Conservation (phyloP, 2,329 filamentous ascomycete genomes). For the Ophiostoma himal-ulmi region DNA sequence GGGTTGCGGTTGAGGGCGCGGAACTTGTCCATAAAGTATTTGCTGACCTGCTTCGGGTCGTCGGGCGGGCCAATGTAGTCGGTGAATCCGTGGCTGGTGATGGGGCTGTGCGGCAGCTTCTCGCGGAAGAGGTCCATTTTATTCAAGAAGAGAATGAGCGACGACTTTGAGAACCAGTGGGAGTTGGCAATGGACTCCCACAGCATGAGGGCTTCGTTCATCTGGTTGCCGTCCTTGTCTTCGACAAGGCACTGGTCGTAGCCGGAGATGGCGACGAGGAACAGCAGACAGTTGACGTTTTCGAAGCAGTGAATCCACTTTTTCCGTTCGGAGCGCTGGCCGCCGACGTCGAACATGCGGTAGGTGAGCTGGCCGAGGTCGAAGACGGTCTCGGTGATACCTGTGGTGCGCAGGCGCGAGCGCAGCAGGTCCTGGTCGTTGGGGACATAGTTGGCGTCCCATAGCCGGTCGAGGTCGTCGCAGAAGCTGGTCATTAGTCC, state of each 20-base stretch:
- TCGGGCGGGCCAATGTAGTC: constrained; percentile 68
- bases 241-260: constrained; percentile 96
- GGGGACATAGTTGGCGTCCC: constrained; percentile 72
- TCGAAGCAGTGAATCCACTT: constrained; percentile 99
- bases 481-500: constrained; percentile 61
- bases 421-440: constrained; percentile 92
- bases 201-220: constrained; percentile 82
- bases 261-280: constrained; percentile 90
- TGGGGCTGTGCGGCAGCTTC: constrained; percentile 65
- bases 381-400: constrained; percentile 94
- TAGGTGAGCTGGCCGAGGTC: constrained; percentile 93
- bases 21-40: constrained; percentile 80
- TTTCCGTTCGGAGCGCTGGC: constrained; percentile 92
- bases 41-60: constrained; percentile 68
- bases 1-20: constrained; percentile 65
- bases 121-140: constrained; percentile 82
- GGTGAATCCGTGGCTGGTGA: constrained; percentile 68
- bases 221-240: constrained; percentile 93
- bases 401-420: constrained; percentile 83
- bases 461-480: constrained; percentile 67
- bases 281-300: constrained; percentile 85
- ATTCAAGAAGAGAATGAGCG: constrained; percentile 79
- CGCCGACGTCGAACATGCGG: constrained; percentile 96
- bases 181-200: constrained; percentile 83
- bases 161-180: constrained; percentile 77